phyloP scores from a whole-genome alignment of 768 basidiomycete genomes.

The Saitozyma podzolica region DNA sequence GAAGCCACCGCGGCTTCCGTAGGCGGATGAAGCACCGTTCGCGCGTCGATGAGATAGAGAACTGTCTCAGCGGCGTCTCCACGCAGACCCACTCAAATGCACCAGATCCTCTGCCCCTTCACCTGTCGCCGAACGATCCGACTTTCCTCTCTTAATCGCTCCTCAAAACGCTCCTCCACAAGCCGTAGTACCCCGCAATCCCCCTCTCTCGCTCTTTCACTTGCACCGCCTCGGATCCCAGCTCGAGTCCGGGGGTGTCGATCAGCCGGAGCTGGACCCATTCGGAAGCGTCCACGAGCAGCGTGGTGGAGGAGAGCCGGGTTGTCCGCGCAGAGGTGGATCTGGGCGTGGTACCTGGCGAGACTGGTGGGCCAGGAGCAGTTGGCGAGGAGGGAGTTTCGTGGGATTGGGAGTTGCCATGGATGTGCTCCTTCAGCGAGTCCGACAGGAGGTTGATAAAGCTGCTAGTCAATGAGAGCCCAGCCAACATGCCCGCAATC shows the following conservation, averaged over 20 bases:
- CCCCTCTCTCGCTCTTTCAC: conserved; percentile 31
- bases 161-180: conserved; percentile 37
- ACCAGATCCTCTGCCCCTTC: conserved; percentile 31
- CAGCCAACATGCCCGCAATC: neutral
- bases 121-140: conserved; percentile 27
- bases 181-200: conserved; percentile 26
- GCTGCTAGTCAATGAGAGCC: conserved; percentile 7
- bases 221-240: conserved; percentile 4
- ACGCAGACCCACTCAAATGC: conserved; percentile 36
- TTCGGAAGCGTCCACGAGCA: conserved; percentile 14
- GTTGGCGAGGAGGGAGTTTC: neutral
- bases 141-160: conserved; percentile 35
- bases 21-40: conserved; percentile 25
- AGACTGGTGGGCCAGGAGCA: neutral
- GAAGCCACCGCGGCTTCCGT: neutral
- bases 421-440: conserved; percentile 4
- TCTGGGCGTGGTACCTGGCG: neutral
- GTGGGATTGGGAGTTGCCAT: neutral
- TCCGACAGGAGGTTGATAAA: conserved; percentile 26
- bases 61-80: conserved; percentile 16
- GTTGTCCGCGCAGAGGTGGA: conserved; percentile 9
- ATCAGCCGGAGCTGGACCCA: conserved; percentile 28
- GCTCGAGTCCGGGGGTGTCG: conserved; percentile 43
- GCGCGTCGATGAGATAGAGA: conserved; percentile 40
- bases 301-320: conserved; percentile 2